Conservation (phyloP, 345 rosid species). For the Lenwebbia sp. region DNA sequence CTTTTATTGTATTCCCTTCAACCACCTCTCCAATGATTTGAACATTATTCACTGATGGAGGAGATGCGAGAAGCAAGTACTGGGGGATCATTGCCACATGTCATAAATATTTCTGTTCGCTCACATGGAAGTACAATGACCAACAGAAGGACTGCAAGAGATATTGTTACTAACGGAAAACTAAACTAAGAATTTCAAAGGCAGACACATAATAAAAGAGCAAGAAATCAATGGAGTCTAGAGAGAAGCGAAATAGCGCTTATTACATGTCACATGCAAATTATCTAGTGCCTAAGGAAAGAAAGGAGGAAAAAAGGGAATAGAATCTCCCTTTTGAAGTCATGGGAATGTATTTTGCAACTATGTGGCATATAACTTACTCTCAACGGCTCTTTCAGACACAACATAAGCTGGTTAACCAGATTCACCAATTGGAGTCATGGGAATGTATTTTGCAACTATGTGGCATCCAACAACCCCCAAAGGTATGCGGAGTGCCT, state of each 20-base stretch:
- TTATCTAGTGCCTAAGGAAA: not conserved
- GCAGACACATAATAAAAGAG: not conserved
- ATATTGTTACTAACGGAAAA: not conserved
- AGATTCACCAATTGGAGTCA: constrained; percentile 72
- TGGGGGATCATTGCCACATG: not conserved
- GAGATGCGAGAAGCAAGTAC: constrained; percentile 41
- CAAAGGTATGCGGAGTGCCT: constrained; percentile 91
- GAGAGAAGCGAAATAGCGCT: not conserved
- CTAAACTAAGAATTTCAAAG: not conserved
- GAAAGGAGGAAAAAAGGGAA: not conserved
- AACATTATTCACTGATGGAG: constrained; percentile 78
- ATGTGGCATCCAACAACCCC: constrained; percentile 81
- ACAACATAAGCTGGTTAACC: constrained; percentile 75
- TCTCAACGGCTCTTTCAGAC: constrained; percentile 64
- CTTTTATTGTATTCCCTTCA: constrained; percentile 69
- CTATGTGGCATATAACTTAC: constrained; percentile 31
- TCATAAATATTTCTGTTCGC: not conserved
- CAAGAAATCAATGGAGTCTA: not conserved
- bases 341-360: too few relatives aligned
- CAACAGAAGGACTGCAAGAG: not conserved
- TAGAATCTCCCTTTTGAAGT: not conserved
- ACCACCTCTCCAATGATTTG: constrained; percentile 67
- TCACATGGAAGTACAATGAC: not conserved
- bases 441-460: constrained; percentile 82
- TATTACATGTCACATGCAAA: not conserved